A percentile compares a stretch with the other conserved stretches of the same genome.
phyloP scores from a whole-genome alignment of 345 rosid species.

The Ceriops decandra region DNA sequence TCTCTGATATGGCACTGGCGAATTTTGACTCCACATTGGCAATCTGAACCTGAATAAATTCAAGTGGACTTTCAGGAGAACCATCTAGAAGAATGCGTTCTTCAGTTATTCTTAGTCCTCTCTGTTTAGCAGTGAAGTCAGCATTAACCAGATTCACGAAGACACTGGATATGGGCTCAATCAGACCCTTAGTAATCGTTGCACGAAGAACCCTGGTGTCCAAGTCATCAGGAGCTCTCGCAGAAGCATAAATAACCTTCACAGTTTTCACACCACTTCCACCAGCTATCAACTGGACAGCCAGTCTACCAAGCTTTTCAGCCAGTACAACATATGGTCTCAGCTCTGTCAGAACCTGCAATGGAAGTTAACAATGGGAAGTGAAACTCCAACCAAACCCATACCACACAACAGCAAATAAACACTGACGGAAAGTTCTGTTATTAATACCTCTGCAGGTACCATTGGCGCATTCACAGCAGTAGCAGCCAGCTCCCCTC shows the following conservation, averaged over 20 bases:
- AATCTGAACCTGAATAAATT: constrained; percentile 26
- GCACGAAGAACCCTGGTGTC: constrained; percentile 31
- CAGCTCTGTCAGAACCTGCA: constrained; percentile 21
- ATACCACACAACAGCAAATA: not conserved
- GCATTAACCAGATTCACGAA: constrained; percentile 32
- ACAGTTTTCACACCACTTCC: constrained; percentile 27
- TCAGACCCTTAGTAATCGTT: constrained; percentile 28
- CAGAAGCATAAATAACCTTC: constrained; percentile 22
- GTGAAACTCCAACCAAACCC: not conserved
- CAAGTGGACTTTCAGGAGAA: constrained; percentile 25
- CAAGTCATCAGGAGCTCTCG: constrained; percentile 27
- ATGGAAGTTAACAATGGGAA: not conserved
- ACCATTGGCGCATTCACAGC: constrained; percentile 36
- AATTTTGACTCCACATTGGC: constrained; percentile 31
- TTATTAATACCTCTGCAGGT: constrained; percentile 28
- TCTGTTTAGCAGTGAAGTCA: constrained; percentile 30
- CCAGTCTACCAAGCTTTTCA: constrained; percentile 30
- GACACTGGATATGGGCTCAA: constrained; percentile 27
- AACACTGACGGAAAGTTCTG: not conserved
- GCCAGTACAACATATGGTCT: constrained; percentile 25
- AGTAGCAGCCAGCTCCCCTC: constrained; percentile 30
- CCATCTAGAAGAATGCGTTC: constrained; percentile 22
- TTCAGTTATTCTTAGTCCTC: constrained; percentile 22
- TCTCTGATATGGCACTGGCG: constrained; percentile 26
- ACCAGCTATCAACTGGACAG: constrained; percentile 26